These are phyloP conservation scores for Candida schatavii DNA, from an alignment of 805 yeast species.

Conservation along the genomic window DNA sequence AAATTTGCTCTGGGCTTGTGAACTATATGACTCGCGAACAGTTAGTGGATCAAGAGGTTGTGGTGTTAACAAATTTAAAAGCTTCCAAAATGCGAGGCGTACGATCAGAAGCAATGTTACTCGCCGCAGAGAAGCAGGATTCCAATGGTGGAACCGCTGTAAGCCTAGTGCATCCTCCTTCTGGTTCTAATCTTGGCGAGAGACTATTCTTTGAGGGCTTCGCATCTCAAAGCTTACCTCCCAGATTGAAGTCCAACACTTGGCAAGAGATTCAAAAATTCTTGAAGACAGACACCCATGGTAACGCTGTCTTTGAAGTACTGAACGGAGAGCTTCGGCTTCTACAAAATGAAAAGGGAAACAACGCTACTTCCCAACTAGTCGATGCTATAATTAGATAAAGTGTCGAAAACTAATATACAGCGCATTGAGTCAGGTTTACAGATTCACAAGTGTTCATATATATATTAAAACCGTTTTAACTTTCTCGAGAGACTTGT, in stretches of 20 bases:
- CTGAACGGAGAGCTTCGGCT: conserved; percentile 12
- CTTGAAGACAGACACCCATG: conserved; percentile 26
- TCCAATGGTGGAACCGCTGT: conserved; percentile 24
- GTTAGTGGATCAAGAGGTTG: conserved; percentile 42
- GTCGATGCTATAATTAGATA: conserved; percentile 8
- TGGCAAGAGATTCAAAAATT: conserved; percentile 31
- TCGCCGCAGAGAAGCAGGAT: conserved; percentile 48
- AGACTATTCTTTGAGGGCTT: conserved; percentile 33
- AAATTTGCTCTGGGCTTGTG: conserved; percentile 62
- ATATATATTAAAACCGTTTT: too few relatives aligned
- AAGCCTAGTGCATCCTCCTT: conserved; percentile 49
- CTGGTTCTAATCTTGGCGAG: conserved; percentile 34
- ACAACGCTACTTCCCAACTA: conserved; percentile 6
- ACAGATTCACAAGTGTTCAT: too few relatives aligned
- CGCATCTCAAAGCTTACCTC: conserved; percentile 11
- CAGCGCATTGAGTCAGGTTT: not conserved
- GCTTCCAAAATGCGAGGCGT: conserved; percentile 63
- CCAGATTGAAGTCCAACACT: conserved; percentile 29
- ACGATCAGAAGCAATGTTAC: conserved; percentile 60
- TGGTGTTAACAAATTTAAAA: conserved; percentile 56
- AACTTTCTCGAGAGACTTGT: too few relatives aligned
- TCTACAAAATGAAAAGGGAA: conserved; percentile 8
- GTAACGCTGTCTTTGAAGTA: conserved; percentile 24
- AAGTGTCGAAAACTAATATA: not conserved
- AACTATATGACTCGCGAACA: conserved; percentile 37